Evolutionary conservation across 2,329 filamentous ascomycete genomes (phyloP).

Genomic region (Scedosporium aurantiacum): DNA sequence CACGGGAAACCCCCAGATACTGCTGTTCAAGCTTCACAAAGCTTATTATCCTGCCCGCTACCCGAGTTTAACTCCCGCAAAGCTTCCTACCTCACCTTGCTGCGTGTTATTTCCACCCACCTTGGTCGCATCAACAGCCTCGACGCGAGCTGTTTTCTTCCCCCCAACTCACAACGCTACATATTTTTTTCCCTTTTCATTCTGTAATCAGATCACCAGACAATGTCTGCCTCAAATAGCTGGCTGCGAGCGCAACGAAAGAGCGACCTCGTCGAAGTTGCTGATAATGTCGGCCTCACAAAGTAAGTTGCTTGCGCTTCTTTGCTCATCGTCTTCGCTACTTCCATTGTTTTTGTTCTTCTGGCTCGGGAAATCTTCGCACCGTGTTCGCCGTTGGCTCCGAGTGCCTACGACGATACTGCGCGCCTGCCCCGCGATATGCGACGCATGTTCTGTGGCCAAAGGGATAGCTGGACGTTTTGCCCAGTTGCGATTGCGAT

Average conservation of each 20-base stretch:
- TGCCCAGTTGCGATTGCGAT: neutral
- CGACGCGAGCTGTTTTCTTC: neutral
- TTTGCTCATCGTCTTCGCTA: neutral
- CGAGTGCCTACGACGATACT: neutral
- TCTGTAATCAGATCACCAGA: constrained; percentile 8
- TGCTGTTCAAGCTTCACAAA: neutral
- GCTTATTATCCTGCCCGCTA: neutral
- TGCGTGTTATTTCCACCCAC: neutral
- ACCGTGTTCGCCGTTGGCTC: neutral
- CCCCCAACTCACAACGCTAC: neutral
- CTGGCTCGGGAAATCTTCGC: neutral
- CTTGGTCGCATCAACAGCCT: neutral
- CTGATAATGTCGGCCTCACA: constrained; percentile 57
- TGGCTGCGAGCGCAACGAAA: constrained; percentile 79
- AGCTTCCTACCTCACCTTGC: neutral
- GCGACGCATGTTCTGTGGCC: neutral
- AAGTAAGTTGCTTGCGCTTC: constrained; percentile 46
- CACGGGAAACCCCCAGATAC: too few species aligned
- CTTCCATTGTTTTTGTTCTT: constrained; percentile 1
- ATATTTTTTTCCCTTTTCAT: neutral
- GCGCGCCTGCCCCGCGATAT: neutral
- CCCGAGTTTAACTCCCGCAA: neutral
- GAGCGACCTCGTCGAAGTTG: constrained; percentile 64
- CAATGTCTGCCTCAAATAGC: constrained; percentile 51
- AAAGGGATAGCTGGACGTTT: neutral